These are phyloP conservation scores for Tetraselmis striata DNA, from an alignment of 139 green algal genomes.

Conservation along the genomic window DNA sequence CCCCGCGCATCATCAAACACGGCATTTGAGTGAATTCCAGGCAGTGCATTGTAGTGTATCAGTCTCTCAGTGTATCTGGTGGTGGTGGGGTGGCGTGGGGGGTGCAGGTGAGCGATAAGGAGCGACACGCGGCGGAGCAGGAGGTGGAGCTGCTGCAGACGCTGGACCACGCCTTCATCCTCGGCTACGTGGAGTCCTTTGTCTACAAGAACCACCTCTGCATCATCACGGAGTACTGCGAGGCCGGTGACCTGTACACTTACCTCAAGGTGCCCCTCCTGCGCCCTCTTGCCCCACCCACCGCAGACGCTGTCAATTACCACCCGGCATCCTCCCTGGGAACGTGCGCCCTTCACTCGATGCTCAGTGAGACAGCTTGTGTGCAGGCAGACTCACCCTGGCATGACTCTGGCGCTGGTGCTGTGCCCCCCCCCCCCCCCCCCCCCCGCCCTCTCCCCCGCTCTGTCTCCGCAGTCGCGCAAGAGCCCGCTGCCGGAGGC, in stretches of 20 bases:
- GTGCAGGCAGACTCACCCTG: neutral
- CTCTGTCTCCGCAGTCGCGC: neutral
- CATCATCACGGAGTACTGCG: conserved; percentile 63
- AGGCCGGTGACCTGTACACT: conserved; percentile 51
- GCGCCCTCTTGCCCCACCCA: no score
- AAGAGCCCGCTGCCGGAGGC: conserved; percentile 32
- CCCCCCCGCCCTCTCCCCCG: no score
- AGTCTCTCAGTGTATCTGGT: no score
- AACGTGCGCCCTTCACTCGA: no score
- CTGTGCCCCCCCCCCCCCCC: no score
- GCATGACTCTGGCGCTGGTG: no score
- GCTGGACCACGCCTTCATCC: conserved; percentile 48
- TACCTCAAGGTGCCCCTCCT: conserved; percentile 15
- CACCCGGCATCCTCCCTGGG: no score
- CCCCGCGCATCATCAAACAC: no score
- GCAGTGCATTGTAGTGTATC: no score
- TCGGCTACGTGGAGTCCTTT: conserved; percentile 53
- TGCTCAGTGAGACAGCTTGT: neutral
- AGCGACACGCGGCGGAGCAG: conserved; percentile 30
- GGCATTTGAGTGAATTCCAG: no score
- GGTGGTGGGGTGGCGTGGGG: neutral
- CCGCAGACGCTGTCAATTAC: no score
- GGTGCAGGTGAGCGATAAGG: conserved; percentile 7
- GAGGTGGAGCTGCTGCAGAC: conserved; percentile 45
- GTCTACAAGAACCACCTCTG: conserved; percentile 45